Conservation (phyloP, 2,329 filamentous ascomycete species). For the Elsinoe necatrix region DNA sequence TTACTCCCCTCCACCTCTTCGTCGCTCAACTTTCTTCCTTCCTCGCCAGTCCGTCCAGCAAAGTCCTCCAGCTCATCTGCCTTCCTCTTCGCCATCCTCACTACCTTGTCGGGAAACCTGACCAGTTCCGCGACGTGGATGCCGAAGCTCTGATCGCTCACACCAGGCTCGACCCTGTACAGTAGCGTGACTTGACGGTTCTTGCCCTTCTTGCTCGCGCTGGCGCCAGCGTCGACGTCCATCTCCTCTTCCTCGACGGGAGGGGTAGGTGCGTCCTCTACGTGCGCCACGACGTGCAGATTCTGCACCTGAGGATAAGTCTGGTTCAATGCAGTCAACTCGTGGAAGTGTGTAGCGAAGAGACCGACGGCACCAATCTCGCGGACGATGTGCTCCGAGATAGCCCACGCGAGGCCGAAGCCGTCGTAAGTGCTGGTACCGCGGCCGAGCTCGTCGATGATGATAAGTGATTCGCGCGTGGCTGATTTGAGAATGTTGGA, state of each 20-base stretch:
- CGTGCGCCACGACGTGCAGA: slow-evolving; percentile 92
- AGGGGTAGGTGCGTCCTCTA: slow-evolving; percentile 48
- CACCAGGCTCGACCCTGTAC: slow-evolving; percentile 91
- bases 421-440: slow-evolving; percentile 98
- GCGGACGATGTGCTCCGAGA: slow-evolving; percentile 92
- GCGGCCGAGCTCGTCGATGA: slow-evolving; percentile 94
- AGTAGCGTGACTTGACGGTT: slow-evolving; percentile 81
- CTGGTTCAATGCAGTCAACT: slow-evolving; percentile 83
- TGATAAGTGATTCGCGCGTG: slow-evolving; percentile 90
- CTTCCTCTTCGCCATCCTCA: slow-evolving; percentile 98
- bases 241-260: slow-evolving; percentile 22
- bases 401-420: slow-evolving; percentile 98
- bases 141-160: slow-evolving; percentile 95
- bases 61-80: slow-evolving; percentile 98
- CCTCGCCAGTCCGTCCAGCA: slow-evolving; percentile 62
- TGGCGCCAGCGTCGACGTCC: slow-evolving; percentile 25
- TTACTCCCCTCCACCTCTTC: slow-evolving; percentile 87
- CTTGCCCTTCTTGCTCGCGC: slow-evolving; percentile 24
- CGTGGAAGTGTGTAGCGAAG: slow-evolving; percentile 98
- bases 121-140: slow-evolving; percentile 98
- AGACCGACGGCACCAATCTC: slow-evolving; percentile 91
- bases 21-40: slow-evolving; percentile 58
- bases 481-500: slow-evolving; percentile 97
- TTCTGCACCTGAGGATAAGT: slow-evolving; percentile 83
- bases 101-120: slow-evolving; percentile 90